Conservation (phyloP, 2,329 filamentous ascomycete genomes). For the Pseudocercospora fijiensis region DNA sequence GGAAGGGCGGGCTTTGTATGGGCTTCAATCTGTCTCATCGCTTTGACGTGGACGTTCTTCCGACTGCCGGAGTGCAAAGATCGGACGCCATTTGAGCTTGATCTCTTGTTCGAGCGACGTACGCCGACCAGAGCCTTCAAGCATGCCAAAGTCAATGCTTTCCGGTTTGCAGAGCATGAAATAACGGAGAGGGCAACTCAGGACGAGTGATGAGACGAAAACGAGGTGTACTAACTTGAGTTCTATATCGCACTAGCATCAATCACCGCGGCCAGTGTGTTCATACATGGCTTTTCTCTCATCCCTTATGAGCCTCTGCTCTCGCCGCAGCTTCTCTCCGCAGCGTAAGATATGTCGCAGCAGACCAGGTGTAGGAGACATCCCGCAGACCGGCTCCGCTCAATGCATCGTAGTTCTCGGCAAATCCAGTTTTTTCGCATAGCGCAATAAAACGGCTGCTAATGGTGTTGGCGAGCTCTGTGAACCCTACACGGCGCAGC, state of each 20-base stretch:
- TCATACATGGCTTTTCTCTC: background rate
- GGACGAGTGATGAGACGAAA: background rate
- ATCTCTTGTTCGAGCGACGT: background rate
- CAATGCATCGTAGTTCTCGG: slow-evolving; percentile 1
- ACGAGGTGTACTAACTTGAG: too few relatives aligned
- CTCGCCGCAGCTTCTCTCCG: background rate
- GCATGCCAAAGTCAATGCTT: background rate
- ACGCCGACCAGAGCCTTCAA: background rate
- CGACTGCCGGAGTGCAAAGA: slow-evolving; percentile 27
- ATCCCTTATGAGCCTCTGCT: background rate
- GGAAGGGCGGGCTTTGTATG: slow-evolving; percentile 40
- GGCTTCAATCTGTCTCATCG: slow-evolving; percentile 31
- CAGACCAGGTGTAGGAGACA: background rate
- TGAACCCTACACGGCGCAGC: background rate
- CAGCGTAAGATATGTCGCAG: background rate
- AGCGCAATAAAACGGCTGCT: background rate
- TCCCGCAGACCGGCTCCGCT: background rate
- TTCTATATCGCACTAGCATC: too few relatives aligned
- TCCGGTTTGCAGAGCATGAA: background rate
- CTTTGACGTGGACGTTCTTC: slow-evolving; percentile 35
- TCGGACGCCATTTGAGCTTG: background rate
- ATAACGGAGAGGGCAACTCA: background rate
- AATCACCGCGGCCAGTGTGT: too few relatives aligned
- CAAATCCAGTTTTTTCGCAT: background rate
- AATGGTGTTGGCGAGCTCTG: background rate